Evolutionary conservation across 2,329 filamentous ascomycete genomes (phyloP).

Genomic region (Sporothrix humicola): DNA sequence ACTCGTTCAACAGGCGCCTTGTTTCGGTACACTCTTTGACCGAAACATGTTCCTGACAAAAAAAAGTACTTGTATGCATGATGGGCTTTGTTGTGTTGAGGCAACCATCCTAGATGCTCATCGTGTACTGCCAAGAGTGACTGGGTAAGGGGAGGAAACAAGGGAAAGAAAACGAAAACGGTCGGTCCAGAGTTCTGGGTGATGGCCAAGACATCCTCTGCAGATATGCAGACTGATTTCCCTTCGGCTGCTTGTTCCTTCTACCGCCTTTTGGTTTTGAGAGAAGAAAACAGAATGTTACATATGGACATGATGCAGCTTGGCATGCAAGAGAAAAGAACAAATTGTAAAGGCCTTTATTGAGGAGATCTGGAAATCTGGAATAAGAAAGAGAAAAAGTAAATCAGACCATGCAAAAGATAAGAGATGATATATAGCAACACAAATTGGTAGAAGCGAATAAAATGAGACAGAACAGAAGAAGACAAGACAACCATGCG

Average conservation of each 20-base stretch:
- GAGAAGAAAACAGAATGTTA: not conserved
- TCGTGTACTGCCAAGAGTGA: not conserved
- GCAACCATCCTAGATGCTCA: not conserved
- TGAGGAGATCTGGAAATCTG: not conserved
- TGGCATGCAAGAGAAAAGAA: not conserved
- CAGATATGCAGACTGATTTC: not conserved
- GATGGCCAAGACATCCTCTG: not conserved
- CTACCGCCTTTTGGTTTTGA: not conserved
- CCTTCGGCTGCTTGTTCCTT: not conserved
- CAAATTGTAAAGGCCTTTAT: not conserved
- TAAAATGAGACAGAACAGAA: not conserved
- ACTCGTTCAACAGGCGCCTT: not conserved
- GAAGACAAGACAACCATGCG: not conserved
- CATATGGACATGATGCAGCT: not conserved
- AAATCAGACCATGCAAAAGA: not conserved
- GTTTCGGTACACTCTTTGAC: no score
- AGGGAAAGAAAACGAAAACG: no score
- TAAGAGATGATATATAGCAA: constrained; percentile 27
- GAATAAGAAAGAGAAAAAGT: constrained; percentile 12
- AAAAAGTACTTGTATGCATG: not conserved
- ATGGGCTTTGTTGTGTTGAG: not conserved
- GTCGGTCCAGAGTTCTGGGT: not conserved
- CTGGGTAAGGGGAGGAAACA: not conserved
- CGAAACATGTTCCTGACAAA: no score
- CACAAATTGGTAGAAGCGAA: constrained; percentile 27